Conservation (phyloP, 352 stramenopile species). For the Phytopythium sindhum region DNA sequence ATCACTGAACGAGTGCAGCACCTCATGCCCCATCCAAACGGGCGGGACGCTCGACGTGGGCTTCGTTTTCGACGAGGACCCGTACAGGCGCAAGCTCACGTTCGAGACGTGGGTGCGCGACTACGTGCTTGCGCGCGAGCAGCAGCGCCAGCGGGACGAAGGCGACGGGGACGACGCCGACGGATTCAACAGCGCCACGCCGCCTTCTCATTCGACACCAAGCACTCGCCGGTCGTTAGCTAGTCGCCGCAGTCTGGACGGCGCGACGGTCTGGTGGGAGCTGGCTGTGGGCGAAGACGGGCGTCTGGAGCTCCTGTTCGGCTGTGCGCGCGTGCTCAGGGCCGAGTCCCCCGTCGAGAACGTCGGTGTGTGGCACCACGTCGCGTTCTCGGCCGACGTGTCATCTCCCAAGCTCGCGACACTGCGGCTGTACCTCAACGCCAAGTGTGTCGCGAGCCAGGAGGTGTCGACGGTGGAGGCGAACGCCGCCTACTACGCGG, state of each 20-base stretch:
- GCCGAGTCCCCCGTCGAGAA: conserved; percentile 41
- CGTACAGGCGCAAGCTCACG: conserved; percentile 75
- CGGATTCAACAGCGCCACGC: background rate
- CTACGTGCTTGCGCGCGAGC: conserved; percentile 30
- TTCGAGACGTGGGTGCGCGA: conserved; percentile 77
- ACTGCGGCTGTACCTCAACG: conserved; percentile 64
- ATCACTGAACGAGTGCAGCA: conserved; percentile 32
- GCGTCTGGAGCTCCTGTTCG: conserved; percentile 45
- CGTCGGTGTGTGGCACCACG: conserved; percentile 53
- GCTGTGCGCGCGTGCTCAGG: conserved; percentile 23
- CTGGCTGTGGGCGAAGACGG: conserved; percentile 42
- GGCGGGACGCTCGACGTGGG: conserved; percentile 71
- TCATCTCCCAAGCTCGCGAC: conserved; percentile 38
- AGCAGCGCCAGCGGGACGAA: conserved; percentile 25
- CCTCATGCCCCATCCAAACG: conserved; percentile 41
- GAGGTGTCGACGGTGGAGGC: conserved; percentile 35
- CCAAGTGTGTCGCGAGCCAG: conserved; percentile 43
- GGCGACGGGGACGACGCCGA: conserved; percentile 6
- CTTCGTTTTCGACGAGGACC: conserved; percentile 73
- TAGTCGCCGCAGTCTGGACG: conserved; percentile 9
- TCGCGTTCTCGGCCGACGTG: conserved; percentile 68
- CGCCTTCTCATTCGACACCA: conserved; percentile 11
- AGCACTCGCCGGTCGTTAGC: conserved; percentile 10
- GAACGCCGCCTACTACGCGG: conserved; percentile 14
- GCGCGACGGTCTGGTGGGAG: conserved; percentile 33